Evolutionary conservation across 305 asterid species (phyloP), one percentile per base, ranked within the genome.

Genomic region (Stenogyne calaminthoides): DNA sequence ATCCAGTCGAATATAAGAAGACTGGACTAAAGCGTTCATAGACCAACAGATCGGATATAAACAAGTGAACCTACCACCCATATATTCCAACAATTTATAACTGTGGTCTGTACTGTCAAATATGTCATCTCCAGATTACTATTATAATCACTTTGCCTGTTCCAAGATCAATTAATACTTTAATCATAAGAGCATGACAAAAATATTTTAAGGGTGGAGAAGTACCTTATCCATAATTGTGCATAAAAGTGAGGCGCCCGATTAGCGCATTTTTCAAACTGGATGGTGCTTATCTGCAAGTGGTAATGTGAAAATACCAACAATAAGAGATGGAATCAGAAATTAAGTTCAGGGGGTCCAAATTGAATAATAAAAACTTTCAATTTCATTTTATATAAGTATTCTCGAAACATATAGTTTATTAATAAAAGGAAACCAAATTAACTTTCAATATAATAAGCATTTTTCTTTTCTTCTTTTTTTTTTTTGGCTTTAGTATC

Each of bases 231-330:
- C 99, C 87, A 95, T 72, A 77, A 95, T 85, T 57, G 93, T 86
- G 78, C 97, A 89, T 46, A 95, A 85, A 77, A 95, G 93, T 60
- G 93, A 86, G 59, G 89, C 91, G 44, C 99, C n/a, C 99, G 59
- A 91, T 81, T 52, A 95, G 92, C 76, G 89, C 98, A 95, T 89
- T 77, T 89, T 83, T 89, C 99, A 76, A 95, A 93, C 84, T 92
- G 97, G 84, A 95, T 95, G 80, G 99, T 95, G 88, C 98, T 95
- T 85, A 91, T 88, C 99, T 95, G 85, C 79, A 84, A 81, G 66
- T 73, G 65, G 71, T 25, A 12, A 80, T 60, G 47, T 37, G 54
- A 39, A 16, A 75, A 52, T 67, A 77, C 61, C 22, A 73, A 47
- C 15, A 49, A 74, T 32, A 25, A 32, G 36, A 4, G 36, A 32